These are phyloP conservation scores for Flaveria bidentis DNA, from an alignment of 129 eudicot genomes.

Conservation along the genomic window DNA sequence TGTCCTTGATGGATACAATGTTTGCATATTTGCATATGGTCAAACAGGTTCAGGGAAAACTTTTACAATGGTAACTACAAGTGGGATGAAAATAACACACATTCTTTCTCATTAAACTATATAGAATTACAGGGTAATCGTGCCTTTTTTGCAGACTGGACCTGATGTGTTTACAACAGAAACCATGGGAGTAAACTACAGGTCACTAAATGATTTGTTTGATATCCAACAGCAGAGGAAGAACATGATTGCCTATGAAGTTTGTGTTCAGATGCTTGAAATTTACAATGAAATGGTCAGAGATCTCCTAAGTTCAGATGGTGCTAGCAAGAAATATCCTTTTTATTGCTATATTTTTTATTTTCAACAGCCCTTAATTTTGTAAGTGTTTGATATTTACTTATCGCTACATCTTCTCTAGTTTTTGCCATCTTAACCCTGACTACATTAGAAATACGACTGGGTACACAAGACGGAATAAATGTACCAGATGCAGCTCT, in stretches of 20 bases:
- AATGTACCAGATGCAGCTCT: constrained; percentile 86
- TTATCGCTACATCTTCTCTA: constrained; percentile 1
- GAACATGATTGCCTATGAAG: constrained; percentile 53
- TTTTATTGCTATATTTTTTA: background rate
- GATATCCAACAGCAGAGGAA: constrained; percentile 68
- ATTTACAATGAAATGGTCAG: constrained; percentile 87
- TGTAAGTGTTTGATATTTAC: background rate
- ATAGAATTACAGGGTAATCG: background rate
- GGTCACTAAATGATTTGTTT: constrained; percentile 79
- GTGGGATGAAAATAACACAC: background rate
- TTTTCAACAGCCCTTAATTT: too few relatives aligned
- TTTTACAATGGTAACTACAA: constrained; percentile 63
- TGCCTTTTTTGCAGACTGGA: constrained; percentile 55
- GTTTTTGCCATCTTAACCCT: constrained; percentile 48
- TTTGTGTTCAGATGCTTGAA: constrained; percentile 87
- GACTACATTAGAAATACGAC: constrained; percentile 76
- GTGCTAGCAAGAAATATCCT: constrained; percentile 72
- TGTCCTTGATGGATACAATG: constrained; percentile 87
- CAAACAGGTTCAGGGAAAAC: constrained; percentile 98
- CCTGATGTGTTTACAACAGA: constrained; percentile 62
- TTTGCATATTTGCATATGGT: constrained; percentile 91
- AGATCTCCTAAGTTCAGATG: constrained; percentile 74
- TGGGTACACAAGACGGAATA: constrained; percentile 64
- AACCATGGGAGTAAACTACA: constrained; percentile 72
- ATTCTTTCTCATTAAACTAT: background rate